Conservation (phyloP, 805 yeast species). For the Candida khao-thaluensis region DNA sequence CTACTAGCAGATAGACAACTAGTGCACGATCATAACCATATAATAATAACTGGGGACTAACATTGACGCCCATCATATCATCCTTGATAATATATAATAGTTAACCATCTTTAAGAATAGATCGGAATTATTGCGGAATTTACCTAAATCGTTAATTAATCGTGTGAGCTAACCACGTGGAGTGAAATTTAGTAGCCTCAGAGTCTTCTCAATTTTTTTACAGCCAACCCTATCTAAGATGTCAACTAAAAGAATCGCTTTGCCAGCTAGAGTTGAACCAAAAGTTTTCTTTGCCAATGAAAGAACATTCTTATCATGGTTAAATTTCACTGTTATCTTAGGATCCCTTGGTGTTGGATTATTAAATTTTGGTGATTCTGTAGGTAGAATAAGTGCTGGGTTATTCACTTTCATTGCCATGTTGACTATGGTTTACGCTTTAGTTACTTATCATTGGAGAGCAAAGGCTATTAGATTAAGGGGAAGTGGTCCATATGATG, state of each 20-base stretch:
- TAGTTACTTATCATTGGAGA: constrained; percentile 98
- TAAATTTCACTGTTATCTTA: constrained; percentile 95
- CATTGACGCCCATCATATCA: no score
- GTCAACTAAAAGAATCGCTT: constrained; percentile 80
- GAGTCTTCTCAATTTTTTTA: not conserved
- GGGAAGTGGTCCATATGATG: constrained; percentile 99
- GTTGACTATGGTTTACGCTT: constrained; percentile 96
- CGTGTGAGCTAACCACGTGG: constrained; percentile 8
- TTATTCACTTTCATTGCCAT: constrained; percentile 93
- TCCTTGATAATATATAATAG: no score
- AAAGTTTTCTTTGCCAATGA: constrained; percentile 98
- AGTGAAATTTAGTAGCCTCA: constrained; percentile 1
- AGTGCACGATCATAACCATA: no score
- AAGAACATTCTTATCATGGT: constrained; percentile 97
- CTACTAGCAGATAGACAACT: no score
- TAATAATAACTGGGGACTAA: no score
- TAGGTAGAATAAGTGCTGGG: constrained; percentile 91
- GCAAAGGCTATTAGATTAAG: constrained; percentile 97
- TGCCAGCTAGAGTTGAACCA: constrained; percentile 98
- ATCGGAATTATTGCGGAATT: no score
- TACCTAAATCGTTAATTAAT: no score
- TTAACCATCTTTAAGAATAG: no score
- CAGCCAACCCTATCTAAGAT: constrained; percentile 17
- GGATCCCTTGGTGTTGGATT: constrained; percentile 97
- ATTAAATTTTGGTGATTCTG: constrained; percentile 91